Base-by-base conservation (phyloP, 805 yeast species). In the Saccharomycopsis selenospora region DNA sequence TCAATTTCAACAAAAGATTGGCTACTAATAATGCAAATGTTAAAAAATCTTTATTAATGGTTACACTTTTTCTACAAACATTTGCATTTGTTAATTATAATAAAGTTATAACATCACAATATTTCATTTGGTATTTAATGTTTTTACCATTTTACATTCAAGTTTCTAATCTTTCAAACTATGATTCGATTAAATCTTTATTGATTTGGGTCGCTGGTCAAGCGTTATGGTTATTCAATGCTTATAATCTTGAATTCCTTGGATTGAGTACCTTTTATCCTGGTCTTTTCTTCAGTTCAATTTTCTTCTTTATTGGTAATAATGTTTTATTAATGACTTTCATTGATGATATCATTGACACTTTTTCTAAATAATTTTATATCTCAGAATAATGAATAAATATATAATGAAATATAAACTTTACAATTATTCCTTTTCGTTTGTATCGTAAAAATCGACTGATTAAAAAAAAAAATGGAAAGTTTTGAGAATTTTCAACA, bases 71-170 rank as follows among this genome's bases (percentile, higher is more conserved):
- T 53, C 67, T 89, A 10, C 93, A 85, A 61, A 85, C 95, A 0
- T 75, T 83, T 57, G 71, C 80, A n/a, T 85, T 85, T 64, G 89
- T 85, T 14, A 69, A 86, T 1, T 84, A 76, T 65, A 85, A 85
- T 66, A 85, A 85, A 64, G 93, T 85, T 20, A 81, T 88, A 59
- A 93, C 99, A 0, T 87, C 96, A 1, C 99, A 93, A 67, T 93
- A 93, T 65, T 93, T 93, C 65, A 78, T 91, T 53, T 93, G 99
- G 99, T 93, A 84, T 59, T 66, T 93, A 57, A 85, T 89, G 11
- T 78, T 90, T 55, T 63, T 91, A 40, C 98, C 99, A 1, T 77
- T 85, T 47, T 82, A 69, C 57, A 61, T 88, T 5, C 69, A 81
- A 2, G 55, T 73, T 3, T 49, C 63, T 1, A 50, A 66, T 0